Conservation (phyloP, 2,329 filamentous ascomycete species). For the Aspergillus carbonarius region DNA sequence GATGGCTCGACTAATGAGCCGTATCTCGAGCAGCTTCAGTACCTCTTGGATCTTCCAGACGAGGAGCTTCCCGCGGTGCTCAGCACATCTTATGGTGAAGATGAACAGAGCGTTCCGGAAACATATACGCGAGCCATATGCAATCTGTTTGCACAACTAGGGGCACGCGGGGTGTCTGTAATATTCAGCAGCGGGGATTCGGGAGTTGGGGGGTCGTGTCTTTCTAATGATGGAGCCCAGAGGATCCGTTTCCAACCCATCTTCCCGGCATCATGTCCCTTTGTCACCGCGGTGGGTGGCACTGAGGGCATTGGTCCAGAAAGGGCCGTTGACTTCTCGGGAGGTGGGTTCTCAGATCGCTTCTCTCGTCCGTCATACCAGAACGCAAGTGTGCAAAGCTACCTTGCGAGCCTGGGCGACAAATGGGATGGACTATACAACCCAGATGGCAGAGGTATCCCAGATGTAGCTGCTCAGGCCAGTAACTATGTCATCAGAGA, state of each 20-base stretch:
- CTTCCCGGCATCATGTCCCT: constrained; percentile 61
- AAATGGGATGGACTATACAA: constrained; percentile 50
- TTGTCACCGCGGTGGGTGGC: constrained; percentile 62
- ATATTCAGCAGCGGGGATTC: constrained; percentile 64
- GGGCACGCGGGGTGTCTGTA: constrained; percentile 65
- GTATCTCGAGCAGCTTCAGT: constrained; percentile 63
- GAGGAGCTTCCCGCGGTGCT: constrained; percentile 62
- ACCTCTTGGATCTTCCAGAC: constrained; percentile 57
- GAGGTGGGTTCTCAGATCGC: constrained; percentile 49
- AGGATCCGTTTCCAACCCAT: constrained; percentile 53
- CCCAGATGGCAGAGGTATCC: constrained; percentile 57
- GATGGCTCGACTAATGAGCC: constrained; percentile 61
- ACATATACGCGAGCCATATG: constrained; percentile 63
- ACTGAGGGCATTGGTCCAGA: constrained; percentile 57
- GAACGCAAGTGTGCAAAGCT: constrained; percentile 43
- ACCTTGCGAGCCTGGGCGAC: constrained; percentile 44
- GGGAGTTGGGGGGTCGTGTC: constrained; percentile 57
- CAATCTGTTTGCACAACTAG: constrained; percentile 62
- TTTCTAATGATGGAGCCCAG: constrained; percentile 56
- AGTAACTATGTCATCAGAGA: constrained; percentile 42
- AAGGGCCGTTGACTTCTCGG: constrained; percentile 54
- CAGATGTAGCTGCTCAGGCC: constrained; percentile 62
- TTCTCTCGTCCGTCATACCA: constrained; percentile 53
- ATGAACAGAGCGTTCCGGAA: constrained; percentile 62
- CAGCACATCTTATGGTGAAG: constrained; percentile 68